phyloP scores from a whole-genome alignment of 1,284 basidiomycete species.

The Fomitiporia mediterranea region DNA sequence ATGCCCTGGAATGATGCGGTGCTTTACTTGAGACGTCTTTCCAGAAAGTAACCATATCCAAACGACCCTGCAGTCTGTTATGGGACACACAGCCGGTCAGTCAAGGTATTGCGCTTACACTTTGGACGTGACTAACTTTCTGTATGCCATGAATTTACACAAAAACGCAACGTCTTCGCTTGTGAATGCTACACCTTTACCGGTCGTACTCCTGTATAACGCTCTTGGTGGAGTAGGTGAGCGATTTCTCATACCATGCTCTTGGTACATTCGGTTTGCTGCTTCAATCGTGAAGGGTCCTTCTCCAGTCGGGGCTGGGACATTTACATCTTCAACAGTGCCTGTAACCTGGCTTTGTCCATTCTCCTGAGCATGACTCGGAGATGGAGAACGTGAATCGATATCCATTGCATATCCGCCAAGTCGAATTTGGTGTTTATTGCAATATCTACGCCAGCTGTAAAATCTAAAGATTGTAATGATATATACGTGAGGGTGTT shows the following conservation, averaged over 20 bases:
- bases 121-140: constrained; percentile 43
- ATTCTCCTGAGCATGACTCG: constrained; percentile 30
- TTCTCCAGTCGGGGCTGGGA: constrained; percentile 28
- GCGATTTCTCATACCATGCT: constrained; percentile 42
- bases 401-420: constrained; percentile 74
- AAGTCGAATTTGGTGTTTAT: constrained; percentile 79
- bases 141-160: constrained; percentile 67
- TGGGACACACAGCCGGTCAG: constrained; percentile 21
- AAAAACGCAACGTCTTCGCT: constrained; percentile 72
- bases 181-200: constrained; percentile 81
- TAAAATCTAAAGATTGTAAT: constrained; percentile 53
- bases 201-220: constrained; percentile 74
- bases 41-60: constrained; percentile 82
- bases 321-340: constrained; percentile 27
- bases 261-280: constrained; percentile 40
- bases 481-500: not conserved
- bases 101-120: constrained; percentile 3
- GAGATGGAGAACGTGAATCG: constrained; percentile 39
- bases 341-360: constrained; percentile 37
- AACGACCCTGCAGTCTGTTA: constrained; percentile 49
- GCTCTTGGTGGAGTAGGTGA: constrained; percentile 75
- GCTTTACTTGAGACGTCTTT: constrained; percentile 79
- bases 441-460: constrained; percentile 82
- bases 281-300: constrained; percentile 43
- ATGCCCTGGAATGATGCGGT: constrained; percentile 80